Percentiles rank a stretch among this genome's conserved stretches.
Conservation (phyloP, 371 early-diverging fungal species). For the Sporodiniella umbellata region DNA sequence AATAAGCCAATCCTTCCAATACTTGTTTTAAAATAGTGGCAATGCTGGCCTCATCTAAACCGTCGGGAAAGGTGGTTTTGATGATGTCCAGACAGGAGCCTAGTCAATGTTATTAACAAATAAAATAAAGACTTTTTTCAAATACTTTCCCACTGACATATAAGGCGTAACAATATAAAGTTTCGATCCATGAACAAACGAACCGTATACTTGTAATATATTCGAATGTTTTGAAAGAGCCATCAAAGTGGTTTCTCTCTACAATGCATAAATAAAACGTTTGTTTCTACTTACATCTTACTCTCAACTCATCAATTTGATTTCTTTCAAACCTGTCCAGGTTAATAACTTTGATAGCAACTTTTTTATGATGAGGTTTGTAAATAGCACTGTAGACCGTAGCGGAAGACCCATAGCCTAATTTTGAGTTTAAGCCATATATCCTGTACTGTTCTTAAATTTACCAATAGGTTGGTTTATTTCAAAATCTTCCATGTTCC, state of each 20-base stretch:
- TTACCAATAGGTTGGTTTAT: constrained; percentile 29
- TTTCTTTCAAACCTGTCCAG: constrained; percentile 28
- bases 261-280: background rate
- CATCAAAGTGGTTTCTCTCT: constrained; percentile 88
- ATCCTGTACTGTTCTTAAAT: too few species aligned
- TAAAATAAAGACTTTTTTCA: too few species aligned
- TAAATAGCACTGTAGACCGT: constrained; percentile 66
- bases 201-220: constrained; percentile 77
- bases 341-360: constrained; percentile 26
- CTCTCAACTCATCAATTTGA: constrained; percentile 30
- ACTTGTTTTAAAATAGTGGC: constrained; percentile 84
- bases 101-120: too few species aligned
- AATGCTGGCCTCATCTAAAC: constrained; percentile 77
- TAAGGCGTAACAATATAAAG: constrained; percentile 83
- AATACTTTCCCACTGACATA: constrained; percentile 63
- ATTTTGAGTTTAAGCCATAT: background rate
- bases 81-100: constrained; percentile 86
- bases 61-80: constrained; percentile 75
- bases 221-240: constrained; percentile 82
- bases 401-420: constrained; percentile 84
- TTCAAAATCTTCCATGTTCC: constrained; percentile 31
- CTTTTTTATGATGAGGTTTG: constrained; percentile 23
- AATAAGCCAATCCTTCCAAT: constrained; percentile 79
- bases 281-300: constrained; percentile 4
- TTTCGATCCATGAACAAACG: constrained; percentile 78